phyloP scores from a whole-genome alignment of 169 alveolate species.

The Plasmodium malariae region DNA sequence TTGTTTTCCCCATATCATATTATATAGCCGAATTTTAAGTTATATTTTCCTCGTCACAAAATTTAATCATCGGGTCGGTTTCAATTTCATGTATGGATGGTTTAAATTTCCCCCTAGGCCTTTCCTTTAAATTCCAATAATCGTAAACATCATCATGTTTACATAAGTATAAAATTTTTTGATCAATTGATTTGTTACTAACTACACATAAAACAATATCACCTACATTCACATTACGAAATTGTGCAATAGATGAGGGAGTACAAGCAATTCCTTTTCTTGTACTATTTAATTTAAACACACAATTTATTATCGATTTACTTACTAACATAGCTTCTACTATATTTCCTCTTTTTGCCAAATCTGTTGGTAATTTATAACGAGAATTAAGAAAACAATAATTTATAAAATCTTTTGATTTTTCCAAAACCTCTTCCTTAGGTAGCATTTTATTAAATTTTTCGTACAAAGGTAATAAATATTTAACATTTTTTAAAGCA shows the following conservation, averaged over 20 bases:
- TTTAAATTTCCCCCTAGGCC: constrained; percentile 75
- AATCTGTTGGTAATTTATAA: constrained; percentile 64
- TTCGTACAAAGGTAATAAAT: constrained; percentile 53
- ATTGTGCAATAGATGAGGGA: constrained; percentile 81
- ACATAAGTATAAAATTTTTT: constrained; percentile 67
- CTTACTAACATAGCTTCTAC: constrained; percentile 78
- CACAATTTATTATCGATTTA: constrained; percentile 66
- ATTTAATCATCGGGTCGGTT: constrained; percentile 69
- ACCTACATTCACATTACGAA: constrained; percentile 78
- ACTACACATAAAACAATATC: constrained; percentile 75
- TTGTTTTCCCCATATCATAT: background rate
- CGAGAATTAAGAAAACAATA: constrained; percentile 67
- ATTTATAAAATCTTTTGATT: constrained; percentile 68
- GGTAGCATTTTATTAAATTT: constrained; percentile 61
- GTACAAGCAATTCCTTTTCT: constrained; percentile 82
- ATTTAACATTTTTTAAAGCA: constrained; percentile 77
- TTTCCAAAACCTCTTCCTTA: constrained; percentile 61
- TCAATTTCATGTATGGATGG: constrained; percentile 70
- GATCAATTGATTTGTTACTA: constrained; percentile 74
- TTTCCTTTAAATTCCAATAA: constrained; percentile 76
- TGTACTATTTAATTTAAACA: constrained; percentile 81
- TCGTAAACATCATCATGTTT: constrained; percentile 76
- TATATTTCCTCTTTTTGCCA: constrained; percentile 47
- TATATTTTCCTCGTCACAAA: constrained; percentile 55
- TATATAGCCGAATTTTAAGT: constrained; percentile 5